Evolutionary conservation across 371 early-diverging fungal species (phyloP), one percentile per base, ranked within the genome.

Genomic region (Quaeritorhiza haematococci): DNA sequence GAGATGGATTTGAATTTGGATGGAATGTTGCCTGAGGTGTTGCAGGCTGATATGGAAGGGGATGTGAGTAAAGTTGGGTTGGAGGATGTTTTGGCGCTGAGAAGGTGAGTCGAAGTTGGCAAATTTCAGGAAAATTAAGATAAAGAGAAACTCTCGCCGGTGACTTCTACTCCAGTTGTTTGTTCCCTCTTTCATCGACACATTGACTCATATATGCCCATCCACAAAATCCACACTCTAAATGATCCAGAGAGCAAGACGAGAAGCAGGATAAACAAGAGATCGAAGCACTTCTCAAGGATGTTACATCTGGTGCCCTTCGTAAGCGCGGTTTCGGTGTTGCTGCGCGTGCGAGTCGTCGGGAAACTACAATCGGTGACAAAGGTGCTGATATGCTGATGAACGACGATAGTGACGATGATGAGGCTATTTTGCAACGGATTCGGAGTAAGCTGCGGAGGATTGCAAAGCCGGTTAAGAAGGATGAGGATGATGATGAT

Each of bases 291-390:
- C 56, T 75, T 33, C 47, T 75, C 35, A 61, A 65, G 30, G 76
- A 75, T 34, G 73, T 75, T 2, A 75, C 73, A 34, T 55, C 65
- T 13, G 76, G 76, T 0, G 66, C 62, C 47, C 59, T 75, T 15
- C 64, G 70, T 7, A 72, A 72, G 35, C 62, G 63, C 15, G 61
- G n/a, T n/a, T n/a, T n/a, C n/a, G n/a, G n/a, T n/a, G n/a, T n/a
- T n/a, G n/a, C n/a, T n/a, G n/a, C n/a, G n/a, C n/a, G 56, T 43
- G 59, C 58, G 8, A 35, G 64, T 17, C 6, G 51, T 24, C 34
- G 53, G 13, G 63, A 56, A 30, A 55, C 56, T 24, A n/a, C 42
- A n/a, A n/a, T n/a, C n/a, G n/a, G n/a, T n/a, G 58, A 54, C 8
- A 57, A 49, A 29, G 73, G 73, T 23, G 62, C 67, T 24, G 63